Conservation (phyloP, 225 moss, liverwort and hornwort genomes). For the Sphagnum tenellum region DNA sequence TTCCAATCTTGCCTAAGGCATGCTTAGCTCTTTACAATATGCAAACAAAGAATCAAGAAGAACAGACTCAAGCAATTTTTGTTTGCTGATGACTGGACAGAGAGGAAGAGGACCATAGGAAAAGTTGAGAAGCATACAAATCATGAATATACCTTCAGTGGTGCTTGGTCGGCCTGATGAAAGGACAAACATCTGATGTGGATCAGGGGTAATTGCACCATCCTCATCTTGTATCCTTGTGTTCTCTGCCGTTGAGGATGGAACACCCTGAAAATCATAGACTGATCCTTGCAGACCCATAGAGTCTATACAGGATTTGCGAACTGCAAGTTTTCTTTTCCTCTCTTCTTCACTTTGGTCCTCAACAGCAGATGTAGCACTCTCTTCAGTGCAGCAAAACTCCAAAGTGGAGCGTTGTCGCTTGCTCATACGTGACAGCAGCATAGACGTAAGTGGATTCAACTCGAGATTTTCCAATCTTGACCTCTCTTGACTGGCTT, state of each 20-base stretch:
- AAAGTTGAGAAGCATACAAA: too few relatives aligned
- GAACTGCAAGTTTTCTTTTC: background rate
- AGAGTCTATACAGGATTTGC: too few relatives aligned
- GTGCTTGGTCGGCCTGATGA: conserved; percentile 18
- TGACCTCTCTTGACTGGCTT: conserved; percentile 1
- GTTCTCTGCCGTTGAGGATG: too few relatives aligned
- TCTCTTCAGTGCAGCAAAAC: background rate
- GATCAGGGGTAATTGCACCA: background rate
- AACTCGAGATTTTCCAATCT: background rate
- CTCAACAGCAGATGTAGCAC: background rate
- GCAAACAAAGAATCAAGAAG: too few relatives aligned
- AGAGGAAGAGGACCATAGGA: too few relatives aligned
- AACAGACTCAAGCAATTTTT: too few relatives aligned
- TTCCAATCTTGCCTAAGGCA: too few relatives aligned
- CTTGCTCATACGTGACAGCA: conserved; percentile 3
- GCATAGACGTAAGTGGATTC: conserved; percentile 6
- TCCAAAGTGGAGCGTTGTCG: conserved; percentile 3
- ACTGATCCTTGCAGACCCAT: too few relatives aligned
- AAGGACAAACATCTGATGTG: conserved; percentile 17
- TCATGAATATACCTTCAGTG: conserved; percentile 10
- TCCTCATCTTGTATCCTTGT: conserved; percentile 4
- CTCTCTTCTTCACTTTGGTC: background rate
- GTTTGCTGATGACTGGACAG: too few relatives aligned
- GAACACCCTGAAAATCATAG: too few relatives aligned
- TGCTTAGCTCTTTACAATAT: too few relatives aligned